A percentile compares a stretch with the other conserved stretches of the same genome.
Conservation (phyloP, 371 early-diverging fungal genomes). For the Haplosporangium sp. region DNA sequence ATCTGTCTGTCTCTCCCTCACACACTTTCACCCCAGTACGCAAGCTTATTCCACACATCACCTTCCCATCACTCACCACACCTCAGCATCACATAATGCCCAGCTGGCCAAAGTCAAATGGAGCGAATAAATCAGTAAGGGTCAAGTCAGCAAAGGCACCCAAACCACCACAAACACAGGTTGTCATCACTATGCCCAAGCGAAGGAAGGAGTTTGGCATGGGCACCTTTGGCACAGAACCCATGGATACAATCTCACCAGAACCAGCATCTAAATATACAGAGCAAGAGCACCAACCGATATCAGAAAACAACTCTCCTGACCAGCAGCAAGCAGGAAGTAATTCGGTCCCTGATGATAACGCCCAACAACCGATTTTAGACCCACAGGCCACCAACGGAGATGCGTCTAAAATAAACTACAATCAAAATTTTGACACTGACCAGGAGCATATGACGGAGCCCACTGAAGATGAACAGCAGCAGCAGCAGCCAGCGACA, state of each 20-base stretch:
- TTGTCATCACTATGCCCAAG: slow-evolving; percentile 40
- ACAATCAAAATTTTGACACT: no score
- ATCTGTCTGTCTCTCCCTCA: no score
- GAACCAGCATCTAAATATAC: neutral
- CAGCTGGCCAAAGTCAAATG: slow-evolving; percentile 29
- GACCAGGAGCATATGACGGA: no score
- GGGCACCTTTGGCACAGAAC: slow-evolving; percentile 41
- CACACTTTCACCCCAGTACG: no score
- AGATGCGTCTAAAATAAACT: no score
- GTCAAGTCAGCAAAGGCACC: slow-evolving; percentile 20
- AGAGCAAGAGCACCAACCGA: no score
- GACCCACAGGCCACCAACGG: no score
- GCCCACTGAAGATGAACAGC: neutral
- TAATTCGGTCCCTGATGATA: no score
- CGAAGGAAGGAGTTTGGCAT: slow-evolving; percentile 38
- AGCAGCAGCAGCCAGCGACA: slow-evolving; percentile 5
- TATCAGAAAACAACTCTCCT: no score
- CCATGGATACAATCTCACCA: slow-evolving; percentile 13
- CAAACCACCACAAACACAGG: slow-evolving; percentile 24
- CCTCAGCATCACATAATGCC: slow-evolving; percentile 13
- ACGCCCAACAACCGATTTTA: no score
- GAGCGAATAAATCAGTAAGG: neutral
- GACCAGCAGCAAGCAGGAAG: no score
- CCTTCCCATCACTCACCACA: neutral
- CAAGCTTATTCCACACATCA: no score